phyloP scores from a whole-genome alignment of 1,139 yeast species.

The Kodamaea sp. region DNA sequence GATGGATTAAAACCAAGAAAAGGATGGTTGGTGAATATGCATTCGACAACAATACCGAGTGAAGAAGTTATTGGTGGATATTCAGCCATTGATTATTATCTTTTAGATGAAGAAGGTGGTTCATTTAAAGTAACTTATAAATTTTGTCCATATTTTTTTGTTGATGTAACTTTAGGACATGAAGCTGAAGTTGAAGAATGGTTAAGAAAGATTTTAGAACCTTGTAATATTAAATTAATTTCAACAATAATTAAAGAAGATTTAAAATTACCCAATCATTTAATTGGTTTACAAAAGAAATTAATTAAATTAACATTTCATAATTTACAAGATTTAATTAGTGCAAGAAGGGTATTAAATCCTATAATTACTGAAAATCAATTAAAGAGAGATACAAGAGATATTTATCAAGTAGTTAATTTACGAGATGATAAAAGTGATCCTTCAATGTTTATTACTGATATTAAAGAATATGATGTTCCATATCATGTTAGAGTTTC shows the following conservation, averaged over 20 bases:
- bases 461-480: slow-evolving; percentile 90
- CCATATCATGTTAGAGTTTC: slow-evolving; percentile 96
- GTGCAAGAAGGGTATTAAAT: slow-evolving; percentile 63
- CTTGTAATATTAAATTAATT: slow-evolving; percentile 51
- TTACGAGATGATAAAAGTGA: slow-evolving; percentile 36
- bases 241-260: slow-evolving; percentile 69
- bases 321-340: slow-evolving; percentile 68
- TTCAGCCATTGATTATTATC: slow-evolving; percentile 92
- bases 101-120: slow-evolving; percentile 97
- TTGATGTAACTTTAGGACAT: slow-evolving; percentile 61
- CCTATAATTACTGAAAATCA: slow-evolving; percentile 75
- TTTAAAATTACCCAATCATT: slow-evolving; percentile 75
- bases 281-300: slow-evolving; percentile 68
- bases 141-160: slow-evolving; percentile 83
- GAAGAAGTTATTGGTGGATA: slow-evolving; percentile 55
- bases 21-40: slow-evolving; percentile 94
- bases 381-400: slow-evolving; percentile 60
- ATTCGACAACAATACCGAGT: slow-evolving; percentile 58
- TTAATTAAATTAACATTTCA: slow-evolving; percentile 70
- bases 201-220: slow-evolving; percentile 64
- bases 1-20: slow-evolving; percentile 52
- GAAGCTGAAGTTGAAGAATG: slow-evolving; percentile 88
- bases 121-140: slow-evolving; percentile 81
- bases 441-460: slow-evolving; percentile 66
- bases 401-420: slow-evolving; percentile 60